phyloP scores from a whole-genome alignment of 768 basidiomycete genomes.

The Podaxis sp. region DNA sequence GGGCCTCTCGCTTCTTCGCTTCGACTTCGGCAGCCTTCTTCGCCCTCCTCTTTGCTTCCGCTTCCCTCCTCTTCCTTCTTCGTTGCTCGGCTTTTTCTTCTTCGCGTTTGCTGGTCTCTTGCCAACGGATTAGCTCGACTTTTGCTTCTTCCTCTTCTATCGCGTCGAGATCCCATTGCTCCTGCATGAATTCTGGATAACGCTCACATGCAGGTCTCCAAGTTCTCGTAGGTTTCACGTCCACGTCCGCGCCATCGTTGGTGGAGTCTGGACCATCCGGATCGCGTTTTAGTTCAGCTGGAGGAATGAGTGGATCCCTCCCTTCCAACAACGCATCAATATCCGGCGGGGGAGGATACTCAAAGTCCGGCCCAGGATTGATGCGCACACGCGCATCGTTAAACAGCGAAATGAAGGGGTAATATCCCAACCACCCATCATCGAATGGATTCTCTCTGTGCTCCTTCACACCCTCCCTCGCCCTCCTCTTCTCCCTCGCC shows the following conservation, averaged over 20 bases:
- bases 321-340: conserved; percentile 62
- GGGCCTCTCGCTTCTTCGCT: conserved; percentile 9
- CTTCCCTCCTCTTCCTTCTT: conserved; percentile 47
- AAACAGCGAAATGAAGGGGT: conserved; percentile 91
- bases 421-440: conserved; percentile 94
- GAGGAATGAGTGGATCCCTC: conserved; percentile 6
- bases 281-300: conserved; percentile 1
- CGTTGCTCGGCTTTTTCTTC: conserved; percentile 50
- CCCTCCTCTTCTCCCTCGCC: conserved; percentile 60
- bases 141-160: conserved; percentile 71
- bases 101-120: conserved; percentile 38
- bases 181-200: conserved; percentile 80
- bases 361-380: conserved; percentile 89
- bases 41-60: conserved; percentile 27
- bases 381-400: conserved; percentile 81
- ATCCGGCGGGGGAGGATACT: conserved; percentile 75
- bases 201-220: conserved; percentile 86
- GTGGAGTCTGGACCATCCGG: conserved; percentile 1
- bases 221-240: conserved; percentile 32
- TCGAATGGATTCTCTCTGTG: conserved; percentile 86
- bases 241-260: conserved; percentile 10
- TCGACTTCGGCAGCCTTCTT: conserved; percentile 15
- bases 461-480: conserved; percentile 68
- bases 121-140: conserved; percentile 36
- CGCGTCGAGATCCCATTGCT: conserved; percentile 78